Base-by-base conservation (phyloP, 768 basidiomycete genomes). In the Russula brevipes region DNA sequence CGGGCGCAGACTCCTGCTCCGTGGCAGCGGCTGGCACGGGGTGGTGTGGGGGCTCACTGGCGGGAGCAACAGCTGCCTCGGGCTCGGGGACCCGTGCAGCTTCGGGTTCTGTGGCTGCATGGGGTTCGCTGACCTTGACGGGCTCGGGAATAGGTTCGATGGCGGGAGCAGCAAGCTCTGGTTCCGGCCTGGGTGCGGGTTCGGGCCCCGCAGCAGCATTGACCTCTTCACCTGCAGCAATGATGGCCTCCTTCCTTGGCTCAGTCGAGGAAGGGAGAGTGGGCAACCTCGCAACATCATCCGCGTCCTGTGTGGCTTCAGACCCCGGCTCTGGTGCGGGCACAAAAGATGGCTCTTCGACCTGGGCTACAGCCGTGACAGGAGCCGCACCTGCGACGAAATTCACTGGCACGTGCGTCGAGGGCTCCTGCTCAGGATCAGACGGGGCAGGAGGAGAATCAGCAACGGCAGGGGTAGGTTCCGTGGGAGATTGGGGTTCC, bases 331-430 rank as follows among this genome's bases (percentile, higher is more conserved):
- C 42, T 33, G 57, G 54, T 19, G 57, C 41, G 52, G 56, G 10
- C 9, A 47, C 16, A 51, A 17, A 17, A 44, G 17, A n/a, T 1
- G 44, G 61, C n/a, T 52, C 44, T 14, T 51, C 54, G 8, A 50
- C 54, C 11, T 42, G 57, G 17, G 47, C 41, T 16, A 50, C 47
- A 9, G 36, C 53, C 11, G 31, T 50, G 17, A 55, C 38, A 17
- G 57, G 49, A 19, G 33, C 10, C 7, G 49, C 41, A 54, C 14
- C 51, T 11, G 49, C 24, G 17, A 6, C 44, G 7, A 36, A 17
- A 46, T 17, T 46, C 7, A 54, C 24, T 4, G 56, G 63, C 5
- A 57, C 35, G 45, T 67, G 63, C n/a, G 66, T 67, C 9, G 63
- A 57, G 36, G n/a, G 46, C 47, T 67, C 56, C 8, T 52, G 24